phyloP scores from a whole-genome alignment of 2,329 filamentous ascomycete genomes.

The Gnomoniopsis sp. region DNA sequence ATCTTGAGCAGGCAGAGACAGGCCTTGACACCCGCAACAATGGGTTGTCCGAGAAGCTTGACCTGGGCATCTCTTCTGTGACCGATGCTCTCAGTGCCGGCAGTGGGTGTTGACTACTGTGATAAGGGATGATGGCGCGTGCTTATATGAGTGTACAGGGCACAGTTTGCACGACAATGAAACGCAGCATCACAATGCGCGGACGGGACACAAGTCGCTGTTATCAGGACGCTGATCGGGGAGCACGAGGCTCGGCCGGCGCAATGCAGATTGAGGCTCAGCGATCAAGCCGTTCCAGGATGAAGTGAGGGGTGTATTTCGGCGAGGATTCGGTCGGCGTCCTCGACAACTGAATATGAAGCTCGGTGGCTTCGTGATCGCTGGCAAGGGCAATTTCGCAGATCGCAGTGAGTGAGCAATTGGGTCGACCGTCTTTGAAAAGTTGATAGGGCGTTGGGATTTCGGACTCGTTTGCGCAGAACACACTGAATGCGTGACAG shows the following conservation, averaged over 20 bases:
- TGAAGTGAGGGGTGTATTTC: neutral
- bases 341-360: neutral
- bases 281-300: neutral
- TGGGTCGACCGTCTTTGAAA: neutral
- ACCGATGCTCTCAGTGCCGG: neutral
- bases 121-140: neutral
- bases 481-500: neutral
- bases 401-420: neutral
- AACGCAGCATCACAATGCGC: neutral
- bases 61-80: conserved; percentile 32
- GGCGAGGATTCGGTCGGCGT: neutral
- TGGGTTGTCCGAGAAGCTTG: conserved; percentile 47
- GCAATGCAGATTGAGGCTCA: neutral
- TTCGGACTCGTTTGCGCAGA: neutral
- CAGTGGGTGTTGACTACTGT: neutral
- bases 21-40: conserved; percentile 72
- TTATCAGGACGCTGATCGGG: neutral
- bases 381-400: neutral
- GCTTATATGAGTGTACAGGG: neutral
- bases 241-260: neutral
- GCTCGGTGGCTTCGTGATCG: neutral
- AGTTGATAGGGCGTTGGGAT: neutral
- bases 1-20: conserved; percentile 76
- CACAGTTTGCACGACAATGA: neutral
- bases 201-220: neutral